These are phyloP conservation scores for Nowakowskiella sp. DNA, from an alignment of 192 early-diverging fungal species.

Conservation along the genomic window DNA sequence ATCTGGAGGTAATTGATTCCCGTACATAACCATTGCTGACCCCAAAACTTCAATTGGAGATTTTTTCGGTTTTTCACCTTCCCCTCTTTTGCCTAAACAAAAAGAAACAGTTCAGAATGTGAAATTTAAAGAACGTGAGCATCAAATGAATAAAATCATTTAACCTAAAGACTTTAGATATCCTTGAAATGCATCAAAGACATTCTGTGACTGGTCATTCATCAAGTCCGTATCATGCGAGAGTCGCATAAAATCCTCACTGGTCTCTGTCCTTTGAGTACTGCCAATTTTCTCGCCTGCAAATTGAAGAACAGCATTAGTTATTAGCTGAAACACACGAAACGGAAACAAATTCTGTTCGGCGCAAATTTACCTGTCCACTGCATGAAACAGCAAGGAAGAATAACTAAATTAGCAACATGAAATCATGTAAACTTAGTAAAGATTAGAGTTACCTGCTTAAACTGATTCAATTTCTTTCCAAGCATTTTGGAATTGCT, in stretches of 20 bases:
- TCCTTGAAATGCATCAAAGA: conserved; percentile 43
- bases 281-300: conserved; percentile 70
- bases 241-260: conserved; percentile 75
- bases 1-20: conserved; percentile 29
- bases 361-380: no score
- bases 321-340: no score
- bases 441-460: no score
- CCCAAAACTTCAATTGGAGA: conserved; percentile 59
- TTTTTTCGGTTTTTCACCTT: conserved; percentile 55
- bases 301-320: no score
- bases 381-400: no score
- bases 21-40: conserved; percentile 53
- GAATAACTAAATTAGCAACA: no score
- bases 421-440: no score
- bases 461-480: no score
- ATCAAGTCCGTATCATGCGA: conserved; percentile 64
- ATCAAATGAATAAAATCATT: conserved; percentile 2
- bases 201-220: conserved; percentile 53
- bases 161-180: conserved; percentile 39
- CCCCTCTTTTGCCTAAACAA: conserved; percentile 57
- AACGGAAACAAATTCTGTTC: no score
- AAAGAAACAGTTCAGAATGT: not conserved
- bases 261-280: conserved; percentile 59
- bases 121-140: not conserved
- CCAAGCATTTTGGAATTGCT: no score